Evolutionary conservation across 2,329 filamentous ascomycete genomes (phyloP).

Genomic region (Cytospora piceicola): DNA sequence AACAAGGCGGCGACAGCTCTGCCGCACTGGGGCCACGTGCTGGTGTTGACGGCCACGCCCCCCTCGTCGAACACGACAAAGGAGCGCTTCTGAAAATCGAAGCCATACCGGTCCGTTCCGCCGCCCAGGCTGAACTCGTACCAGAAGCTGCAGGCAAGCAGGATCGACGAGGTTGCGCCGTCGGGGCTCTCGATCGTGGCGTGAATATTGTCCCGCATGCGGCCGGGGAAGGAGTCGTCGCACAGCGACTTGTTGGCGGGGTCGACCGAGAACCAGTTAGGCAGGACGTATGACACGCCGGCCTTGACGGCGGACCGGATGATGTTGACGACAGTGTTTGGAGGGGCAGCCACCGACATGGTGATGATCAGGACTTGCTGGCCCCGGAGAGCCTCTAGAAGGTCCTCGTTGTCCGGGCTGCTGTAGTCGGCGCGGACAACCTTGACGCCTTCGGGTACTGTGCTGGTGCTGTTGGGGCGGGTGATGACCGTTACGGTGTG

Average conservation of each 20-base stretch:
- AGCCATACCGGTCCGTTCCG: slow-evolving; percentile 32
- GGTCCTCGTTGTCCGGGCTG: slow-evolving; percentile 37
- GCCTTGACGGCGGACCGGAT: slow-evolving; percentile 48
- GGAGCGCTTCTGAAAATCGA: slow-evolving; percentile 34
- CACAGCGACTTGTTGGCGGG: slow-evolving; percentile 18
- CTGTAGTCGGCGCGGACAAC: slow-evolving; percentile 52
- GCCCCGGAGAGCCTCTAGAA: slow-evolving; percentile 36
- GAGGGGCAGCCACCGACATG: slow-evolving; percentile 42
- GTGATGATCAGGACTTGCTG: slow-evolving; percentile 47
- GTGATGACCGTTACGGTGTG: slow-evolving; percentile 55
- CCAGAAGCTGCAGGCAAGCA: slow-evolving; percentile 51
- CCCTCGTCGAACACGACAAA: slow-evolving; percentile 57
- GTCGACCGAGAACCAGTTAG: slow-evolving; percentile 45
- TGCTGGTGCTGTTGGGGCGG: slow-evolving; percentile 46
- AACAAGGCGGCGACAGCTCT: slow-evolving; percentile 47
- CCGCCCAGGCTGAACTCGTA: slow-evolving; percentile 54
- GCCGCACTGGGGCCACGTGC: slow-evolving; percentile 60
- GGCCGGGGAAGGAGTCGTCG: slow-evolving; percentile 18
- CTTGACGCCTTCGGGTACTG: slow-evolving; percentile 45
- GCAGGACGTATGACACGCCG: slow-evolving; percentile 48
- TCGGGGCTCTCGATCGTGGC: slow-evolving; percentile 43
- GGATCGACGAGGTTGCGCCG: slow-evolving; percentile 39
- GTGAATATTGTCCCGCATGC: slow-evolving; percentile 25
- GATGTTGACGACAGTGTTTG: slow-evolving; percentile 43
- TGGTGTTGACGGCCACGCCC: slow-evolving; percentile 56